phyloP scores from a whole-genome alignment of 1,139 yeast genomes.

The Saccharomyces pastorianus region DNA sequence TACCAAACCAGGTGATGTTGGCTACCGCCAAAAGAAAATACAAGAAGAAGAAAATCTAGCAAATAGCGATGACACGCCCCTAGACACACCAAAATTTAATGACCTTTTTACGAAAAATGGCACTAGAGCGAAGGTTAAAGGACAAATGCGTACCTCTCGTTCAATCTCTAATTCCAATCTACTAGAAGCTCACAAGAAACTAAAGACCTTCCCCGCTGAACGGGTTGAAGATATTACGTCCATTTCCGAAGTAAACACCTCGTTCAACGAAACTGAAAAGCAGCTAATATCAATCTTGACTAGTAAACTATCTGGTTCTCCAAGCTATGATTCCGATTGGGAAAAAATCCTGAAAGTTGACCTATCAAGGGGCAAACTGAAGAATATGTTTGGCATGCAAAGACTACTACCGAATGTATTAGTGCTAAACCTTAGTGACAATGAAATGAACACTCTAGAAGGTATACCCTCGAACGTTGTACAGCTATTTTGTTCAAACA shows the following conservation, averaged over 20 bases:
- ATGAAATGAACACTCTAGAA: conserved; percentile 17
- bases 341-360: conserved; percentile 11
- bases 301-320: conserved; percentile 13
- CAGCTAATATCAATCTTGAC: conserved; percentile 21
- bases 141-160: not conserved
- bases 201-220: not conserved
- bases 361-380: conserved; percentile 9
- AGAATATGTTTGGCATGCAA: conserved; percentile 19
- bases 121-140: not conserved
- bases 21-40: not conserved
- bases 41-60: conserved; percentile 6
- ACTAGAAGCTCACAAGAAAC: not conserved
- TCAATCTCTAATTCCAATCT: not conserved
- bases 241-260: conserved; percentile 10
- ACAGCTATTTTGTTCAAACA: conserved; percentile 13
- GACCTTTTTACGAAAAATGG: not conserved
- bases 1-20: not conserved
- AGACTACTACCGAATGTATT: conserved; percentile 20
- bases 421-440: conserved; percentile 16
- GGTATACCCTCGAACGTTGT: conserved; percentile 16
- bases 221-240: not conserved
- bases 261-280: conserved; percentile 20
- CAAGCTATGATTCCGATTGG: conserved; percentile 12
- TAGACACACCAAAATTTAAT: conserved; percentile 23
- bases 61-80: conserved; percentile 20